Evolutionary conservation across 2,329 filamentous ascomycete genomes (phyloP), one percentile per base, ranked within the genome.

Genomic region (Sporothrix euskadiensis): DNA sequence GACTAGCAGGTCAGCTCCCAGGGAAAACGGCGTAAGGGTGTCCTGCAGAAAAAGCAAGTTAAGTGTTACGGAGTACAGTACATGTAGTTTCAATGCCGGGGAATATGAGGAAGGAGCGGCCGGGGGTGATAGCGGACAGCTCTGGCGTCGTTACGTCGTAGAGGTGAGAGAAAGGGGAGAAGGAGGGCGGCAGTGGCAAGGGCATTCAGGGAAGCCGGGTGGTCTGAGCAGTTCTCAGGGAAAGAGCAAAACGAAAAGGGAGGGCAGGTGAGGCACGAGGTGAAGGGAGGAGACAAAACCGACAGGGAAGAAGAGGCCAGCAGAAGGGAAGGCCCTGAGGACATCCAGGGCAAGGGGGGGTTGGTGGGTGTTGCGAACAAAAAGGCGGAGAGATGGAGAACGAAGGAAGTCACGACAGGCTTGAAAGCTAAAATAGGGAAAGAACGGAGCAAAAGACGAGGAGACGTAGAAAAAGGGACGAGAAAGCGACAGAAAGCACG

Each of bases 371-470:
- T 39, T n/a, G 16, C 5, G 57, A n/a, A 39, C 14, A n/a, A 61
- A 35, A 61, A 39, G 57, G 30, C 39, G 57, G 57, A 61, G 57
- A 44, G 61, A 44, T 44, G 39, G 61, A 39, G n/a, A 49, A 26
- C 61, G 61, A 30, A 65, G 39, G 59, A 65, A 65, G 61, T 65
- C 61, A 63, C 35, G 35, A 63, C 56, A 66, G 63, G 63, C 63
- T 49, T 5, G 26, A 49, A 41, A 44, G 39, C 61, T 52, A 52
- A 35, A 68, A 69, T 35, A 41, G 22, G 22, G 39, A 22, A 49
- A n/a, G 22, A 68, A 49, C 26, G n/a, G 32, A 22, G n/a, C 26
- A 52, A 47, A 59, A 54, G 49, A 30, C 8, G 3, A 56, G 52
- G 26, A 39, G 65, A 16, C 41, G 44, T 52, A 68, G 41, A 65